These are phyloP conservation scores for Irpex sp. DNA, from an alignment of 1,284 basidiomycete species.

Conservation along the genomic window DNA sequence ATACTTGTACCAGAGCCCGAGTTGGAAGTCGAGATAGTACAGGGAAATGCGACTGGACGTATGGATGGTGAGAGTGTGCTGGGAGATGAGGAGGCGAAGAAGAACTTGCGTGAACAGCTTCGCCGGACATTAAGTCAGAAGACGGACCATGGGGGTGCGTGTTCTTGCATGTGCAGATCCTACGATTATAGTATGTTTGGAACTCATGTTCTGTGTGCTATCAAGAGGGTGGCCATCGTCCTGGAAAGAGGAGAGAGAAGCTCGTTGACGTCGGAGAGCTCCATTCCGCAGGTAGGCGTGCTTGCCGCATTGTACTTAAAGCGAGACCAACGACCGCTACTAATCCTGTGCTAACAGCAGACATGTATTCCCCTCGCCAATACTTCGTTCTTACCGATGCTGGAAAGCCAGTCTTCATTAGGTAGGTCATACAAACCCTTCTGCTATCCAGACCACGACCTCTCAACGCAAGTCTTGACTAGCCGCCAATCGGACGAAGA, in stretches of 20 bases:
- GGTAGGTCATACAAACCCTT: constrained; percentile 37
- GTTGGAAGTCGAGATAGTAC: constrained; percentile 46
- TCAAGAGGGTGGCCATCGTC: not conserved
- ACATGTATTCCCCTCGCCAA: constrained; percentile 61
- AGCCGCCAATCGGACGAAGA: constrained; percentile 52
- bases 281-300: constrained; percentile 23
- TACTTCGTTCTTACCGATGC: constrained; percentile 94
- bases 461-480: constrained; percentile 8
- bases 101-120: constrained; percentile 63
- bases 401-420: constrained; percentile 90
- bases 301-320: not conserved
- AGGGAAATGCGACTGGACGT: constrained; percentile 45
- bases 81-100: constrained; percentile 55
- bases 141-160: constrained; percentile 10
- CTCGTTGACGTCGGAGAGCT: constrained; percentile 25
- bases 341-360: constrained; percentile 18
- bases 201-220: not conserved
- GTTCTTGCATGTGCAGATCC: not conserved
- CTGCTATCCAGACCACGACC: not conserved
- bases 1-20: constrained; percentile 66
- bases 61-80: constrained; percentile 32
- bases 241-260: constrained; percentile 17
- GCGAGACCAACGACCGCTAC: not conserved
- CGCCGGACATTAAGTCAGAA: constrained; percentile 58
- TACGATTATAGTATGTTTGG: not conserved